A percentile compares a stretch with the other conserved stretches of the same genome.
Conservation (phyloP, 1,284 basidiomycete genomes). For the Neolentinus lepideus region DNA sequence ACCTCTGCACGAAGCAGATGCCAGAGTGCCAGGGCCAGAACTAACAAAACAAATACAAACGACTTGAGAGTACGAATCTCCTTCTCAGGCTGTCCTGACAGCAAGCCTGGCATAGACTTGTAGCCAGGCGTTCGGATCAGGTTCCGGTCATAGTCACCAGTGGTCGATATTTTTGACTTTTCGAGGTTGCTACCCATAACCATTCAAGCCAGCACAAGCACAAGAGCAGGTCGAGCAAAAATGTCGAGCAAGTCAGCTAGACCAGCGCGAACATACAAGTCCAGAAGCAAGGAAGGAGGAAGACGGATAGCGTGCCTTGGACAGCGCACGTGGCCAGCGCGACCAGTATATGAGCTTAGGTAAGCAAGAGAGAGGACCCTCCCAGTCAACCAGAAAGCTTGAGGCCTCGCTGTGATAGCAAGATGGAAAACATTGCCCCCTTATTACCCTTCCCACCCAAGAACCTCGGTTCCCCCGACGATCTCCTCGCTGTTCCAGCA, state of each 20-base stretch:
- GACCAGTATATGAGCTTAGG: not conserved
- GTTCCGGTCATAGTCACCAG: not conserved
- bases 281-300: no score
- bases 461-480: not conserved
- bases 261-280: no score
- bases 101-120: not conserved
- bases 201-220: not conserved
- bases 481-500: not conserved
- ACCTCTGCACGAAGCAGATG: not conserved
- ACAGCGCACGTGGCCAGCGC: not conserved
- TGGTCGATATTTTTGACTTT: not conserved
- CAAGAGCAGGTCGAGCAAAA: no score
- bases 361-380: not conserved
- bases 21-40: not conserved
- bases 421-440: not conserved
- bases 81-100: constrained; percentile 1
- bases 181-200: not conserved
- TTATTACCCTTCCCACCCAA: not conserved
- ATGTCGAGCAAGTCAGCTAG: no score
- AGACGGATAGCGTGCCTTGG: no score
- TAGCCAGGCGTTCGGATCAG: not conserved
- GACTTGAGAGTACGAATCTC: not conserved
- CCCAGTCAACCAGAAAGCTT: not conserved
- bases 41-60: not conserved
- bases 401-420: not conserved